Evolutionary conservation across 139 green algal species (phyloP).

Genomic region (Chlorella vulgaris): DNA sequence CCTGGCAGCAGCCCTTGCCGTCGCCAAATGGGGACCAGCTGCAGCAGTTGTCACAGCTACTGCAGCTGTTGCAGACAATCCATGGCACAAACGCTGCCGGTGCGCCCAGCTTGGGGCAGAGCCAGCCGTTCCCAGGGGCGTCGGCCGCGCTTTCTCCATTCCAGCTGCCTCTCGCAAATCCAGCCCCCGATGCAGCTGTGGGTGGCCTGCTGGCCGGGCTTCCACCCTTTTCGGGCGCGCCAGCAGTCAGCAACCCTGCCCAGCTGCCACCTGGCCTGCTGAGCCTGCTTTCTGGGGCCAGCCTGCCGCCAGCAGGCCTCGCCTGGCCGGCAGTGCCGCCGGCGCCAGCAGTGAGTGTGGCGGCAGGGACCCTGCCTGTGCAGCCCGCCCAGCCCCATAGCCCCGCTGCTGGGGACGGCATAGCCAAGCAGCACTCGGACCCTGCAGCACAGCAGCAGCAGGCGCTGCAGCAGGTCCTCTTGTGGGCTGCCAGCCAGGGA

Average conservation of each 20-base stretch:
- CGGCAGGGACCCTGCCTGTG: no score
- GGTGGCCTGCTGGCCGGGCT: background rate
- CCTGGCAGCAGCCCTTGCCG: background rate
- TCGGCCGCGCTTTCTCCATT: background rate
- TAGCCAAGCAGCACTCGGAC: background rate
- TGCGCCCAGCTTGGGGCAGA: background rate
- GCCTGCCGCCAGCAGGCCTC: no score
- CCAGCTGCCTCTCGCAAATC: background rate
- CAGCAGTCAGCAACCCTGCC: background rate
- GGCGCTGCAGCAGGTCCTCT: background rate
- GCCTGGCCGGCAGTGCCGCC: no score
- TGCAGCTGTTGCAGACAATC: background rate
- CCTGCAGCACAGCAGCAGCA: background rate
- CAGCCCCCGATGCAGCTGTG: background rate
- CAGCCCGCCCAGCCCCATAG: background rate
- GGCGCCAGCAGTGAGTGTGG: no score
- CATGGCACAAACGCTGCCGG: background rate
- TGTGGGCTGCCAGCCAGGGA: background rate
- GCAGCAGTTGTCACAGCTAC: background rate
- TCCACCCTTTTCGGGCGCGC: background rate
- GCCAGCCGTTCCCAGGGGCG: background rate
- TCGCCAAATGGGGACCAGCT: background rate
- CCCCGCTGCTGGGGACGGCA: background rate
- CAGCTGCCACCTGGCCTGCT: background rate
- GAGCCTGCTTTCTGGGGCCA: background rate